Evolutionary conservation across 177 flowering plant species (phyloP), one percentile per base, ranked within the genome.

Genomic region (Telopea speciosissima): DNA sequence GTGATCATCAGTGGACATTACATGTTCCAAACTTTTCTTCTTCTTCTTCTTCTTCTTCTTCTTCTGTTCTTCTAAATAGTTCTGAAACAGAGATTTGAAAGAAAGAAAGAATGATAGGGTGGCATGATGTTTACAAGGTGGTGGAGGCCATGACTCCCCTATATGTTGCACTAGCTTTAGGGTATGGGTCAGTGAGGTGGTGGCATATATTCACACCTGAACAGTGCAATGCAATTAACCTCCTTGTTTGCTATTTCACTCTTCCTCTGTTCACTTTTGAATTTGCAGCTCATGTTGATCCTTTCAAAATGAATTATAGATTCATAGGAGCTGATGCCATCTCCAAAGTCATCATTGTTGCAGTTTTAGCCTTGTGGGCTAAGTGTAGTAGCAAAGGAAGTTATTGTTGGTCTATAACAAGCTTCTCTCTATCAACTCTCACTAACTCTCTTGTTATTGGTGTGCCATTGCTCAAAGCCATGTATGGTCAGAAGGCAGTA

Each of bases 371-470:
- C 11, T 69, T 81, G 2, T 91, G 95, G 97, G 90, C 89, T 2
- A 87, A 82, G 80, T 87, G 81, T 33, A 83, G 89, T 64, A 80
- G 82, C 79, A 86, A 86, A 56, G 92, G 92, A 12, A 90, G 87
- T 76, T 90, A 83, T 49, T 66, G 85, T 54, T 93, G 97, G 97
- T 83, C 86, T n/a, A 93, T 93, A 31, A 93, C 96, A 8, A 87
- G 88, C 79, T 93, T 85, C 83, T 90, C 93, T 24, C 71, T 93
- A 67, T 80, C 85, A 3, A 88, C 93, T 8, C 71, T 93, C 14
- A 89, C 94, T 0, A 93, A 85, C 65, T 69, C 95, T n/a, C 78
- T 93, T 3, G 92, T 93, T 10, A 87, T 93, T 0, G 98, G 98
- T 1, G 95, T 90, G 72, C 98, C 98, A 3, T 42, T 93, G 33